A percentile compares a stretch with the other conserved stretches of the same genome.
Conservation (phyloP, 495 filamentous ascomycete genomes). For the Hypoxylon crocopeplum region DNA sequence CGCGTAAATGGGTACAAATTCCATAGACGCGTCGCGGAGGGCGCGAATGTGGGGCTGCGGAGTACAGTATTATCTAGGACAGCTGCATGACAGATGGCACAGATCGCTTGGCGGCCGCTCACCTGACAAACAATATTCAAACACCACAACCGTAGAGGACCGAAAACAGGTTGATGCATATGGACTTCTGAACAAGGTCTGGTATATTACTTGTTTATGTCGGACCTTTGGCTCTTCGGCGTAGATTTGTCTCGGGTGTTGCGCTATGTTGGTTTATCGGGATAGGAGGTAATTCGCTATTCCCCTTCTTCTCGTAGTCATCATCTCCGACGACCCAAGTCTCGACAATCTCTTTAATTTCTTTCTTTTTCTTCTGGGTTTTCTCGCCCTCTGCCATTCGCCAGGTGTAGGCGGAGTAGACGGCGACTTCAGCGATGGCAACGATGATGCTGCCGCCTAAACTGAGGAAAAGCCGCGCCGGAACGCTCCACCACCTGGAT, state of each 20-base stretch:
- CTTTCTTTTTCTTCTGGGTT: constrained; percentile 67
- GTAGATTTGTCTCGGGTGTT: constrained; percentile 36
- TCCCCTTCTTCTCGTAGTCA: constrained; percentile 36
- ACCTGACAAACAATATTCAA: neutral
- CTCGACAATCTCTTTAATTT: constrained; percentile 73
- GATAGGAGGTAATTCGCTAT: constrained; percentile 48
- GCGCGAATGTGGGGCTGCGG: constrained; percentile 28
- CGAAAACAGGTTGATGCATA: too few relatives aligned
- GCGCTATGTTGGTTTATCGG: constrained; percentile 14
- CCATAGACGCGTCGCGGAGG: constrained; percentile 32
- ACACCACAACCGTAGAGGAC: too few relatives aligned
- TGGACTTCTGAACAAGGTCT: neutral
- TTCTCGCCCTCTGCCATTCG: constrained; percentile 75
- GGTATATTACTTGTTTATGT: constrained; percentile 4
- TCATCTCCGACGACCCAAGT: constrained; percentile 72
- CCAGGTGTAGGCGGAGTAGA: constrained; percentile 86
- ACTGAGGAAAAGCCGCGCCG: constrained; percentile 70
- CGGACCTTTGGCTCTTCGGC: constrained; percentile 40
- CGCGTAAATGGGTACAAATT: constrained; percentile 36
- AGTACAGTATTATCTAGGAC: neutral
- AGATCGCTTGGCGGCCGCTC: constrained; percentile 3
- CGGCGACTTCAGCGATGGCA: constrained; percentile 82
- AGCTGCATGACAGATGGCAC: constrained; percentile 7
- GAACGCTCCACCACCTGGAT: constrained; percentile 72
- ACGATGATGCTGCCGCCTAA: constrained; percentile 73